phyloP scores from a whole-genome alignment of 352 stramenopile species.

The Globisporangium nagaii region DNA sequence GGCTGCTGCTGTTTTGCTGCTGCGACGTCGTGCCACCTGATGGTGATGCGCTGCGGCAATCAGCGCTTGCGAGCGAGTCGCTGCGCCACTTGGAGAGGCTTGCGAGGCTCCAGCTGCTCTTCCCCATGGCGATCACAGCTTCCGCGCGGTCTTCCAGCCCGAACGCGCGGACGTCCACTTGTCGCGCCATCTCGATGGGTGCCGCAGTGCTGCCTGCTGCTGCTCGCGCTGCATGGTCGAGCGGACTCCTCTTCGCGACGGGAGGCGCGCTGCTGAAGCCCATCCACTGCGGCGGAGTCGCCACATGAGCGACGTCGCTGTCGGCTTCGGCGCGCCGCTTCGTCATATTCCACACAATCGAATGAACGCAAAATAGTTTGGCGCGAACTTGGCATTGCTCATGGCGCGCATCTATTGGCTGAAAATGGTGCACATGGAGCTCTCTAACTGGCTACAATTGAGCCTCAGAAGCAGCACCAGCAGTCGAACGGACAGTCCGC shows the following conservation, averaged over 20 bases:
- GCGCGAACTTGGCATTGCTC: no score
- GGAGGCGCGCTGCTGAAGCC: not conserved
- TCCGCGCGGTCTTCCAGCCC: constrained; percentile 74
- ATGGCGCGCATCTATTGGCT: no score
- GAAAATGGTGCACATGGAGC: not conserved
- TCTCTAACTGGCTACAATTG: constrained; percentile 19
- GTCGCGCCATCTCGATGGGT: constrained; percentile 10
- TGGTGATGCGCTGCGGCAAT: not conserved
- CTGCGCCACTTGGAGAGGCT: constrained; percentile 65
- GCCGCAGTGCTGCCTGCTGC: not conserved
- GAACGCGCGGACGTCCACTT: constrained; percentile 58
- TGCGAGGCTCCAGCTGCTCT: constrained; percentile 44
- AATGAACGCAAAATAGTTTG: no score
- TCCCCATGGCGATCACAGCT: constrained; percentile 52
- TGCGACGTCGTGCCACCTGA: constrained; percentile 2
- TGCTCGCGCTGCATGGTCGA: not conserved
- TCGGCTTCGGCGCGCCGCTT: constrained; percentile 4
- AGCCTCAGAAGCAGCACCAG: constrained; percentile 83
- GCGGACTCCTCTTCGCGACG: not conserved
- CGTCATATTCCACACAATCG: no score
- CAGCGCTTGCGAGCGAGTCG: constrained; percentile 16
- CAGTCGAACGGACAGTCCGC: constrained; percentile 88
- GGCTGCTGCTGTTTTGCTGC: constrained; percentile 12
- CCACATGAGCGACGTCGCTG: not conserved
- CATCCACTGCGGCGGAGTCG: not conserved